phyloP scores from a whole-genome alignment of 1,139 yeast species.

The Pichia sp. region DNA sequence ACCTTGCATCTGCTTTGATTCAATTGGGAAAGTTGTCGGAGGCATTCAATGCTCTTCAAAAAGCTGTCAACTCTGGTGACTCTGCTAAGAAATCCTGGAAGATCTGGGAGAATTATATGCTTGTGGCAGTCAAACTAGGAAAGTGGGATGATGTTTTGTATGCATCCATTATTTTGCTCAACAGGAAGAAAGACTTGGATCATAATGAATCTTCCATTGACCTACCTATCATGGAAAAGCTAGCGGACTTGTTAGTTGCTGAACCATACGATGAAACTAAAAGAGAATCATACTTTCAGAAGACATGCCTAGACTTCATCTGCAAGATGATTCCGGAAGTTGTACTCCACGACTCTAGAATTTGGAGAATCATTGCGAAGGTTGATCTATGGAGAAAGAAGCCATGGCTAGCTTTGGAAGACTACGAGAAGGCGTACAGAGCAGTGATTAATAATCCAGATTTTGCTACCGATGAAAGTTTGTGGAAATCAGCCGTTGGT shows the following conservation, averaged over 20 bases:
- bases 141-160: constrained; percentile 85
- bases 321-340: constrained; percentile 61
- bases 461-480: constrained; percentile 49
- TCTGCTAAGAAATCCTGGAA: constrained; percentile 73
- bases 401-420: constrained; percentile 85
- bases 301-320: constrained; percentile 60
- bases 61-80: constrained; percentile 64
- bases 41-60: constrained; percentile 76
- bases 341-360: constrained; percentile 61
- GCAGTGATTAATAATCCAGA: constrained; percentile 62
- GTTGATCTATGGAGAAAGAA: constrained; percentile 82
- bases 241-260: constrained; percentile 59
- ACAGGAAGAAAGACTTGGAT: constrained; percentile 40
- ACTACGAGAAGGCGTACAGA: constrained; percentile 83
- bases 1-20: constrained; percentile 74
- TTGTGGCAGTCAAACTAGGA: constrained; percentile 70
- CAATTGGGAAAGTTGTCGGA: constrained; percentile 59
- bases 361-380: constrained; percentile 79
- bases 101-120: constrained; percentile 80
- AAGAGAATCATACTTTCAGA: constrained; percentile 51
- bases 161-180: constrained; percentile 61
- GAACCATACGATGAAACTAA: constrained; percentile 38
- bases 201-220: constrained; percentile 64
- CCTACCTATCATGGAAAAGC: constrained; percentile 64
- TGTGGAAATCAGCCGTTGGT: constrained; percentile 79